Base-by-base conservation (phyloP, 805 yeast genomes). In the Candida vaughaniae region DNA sequence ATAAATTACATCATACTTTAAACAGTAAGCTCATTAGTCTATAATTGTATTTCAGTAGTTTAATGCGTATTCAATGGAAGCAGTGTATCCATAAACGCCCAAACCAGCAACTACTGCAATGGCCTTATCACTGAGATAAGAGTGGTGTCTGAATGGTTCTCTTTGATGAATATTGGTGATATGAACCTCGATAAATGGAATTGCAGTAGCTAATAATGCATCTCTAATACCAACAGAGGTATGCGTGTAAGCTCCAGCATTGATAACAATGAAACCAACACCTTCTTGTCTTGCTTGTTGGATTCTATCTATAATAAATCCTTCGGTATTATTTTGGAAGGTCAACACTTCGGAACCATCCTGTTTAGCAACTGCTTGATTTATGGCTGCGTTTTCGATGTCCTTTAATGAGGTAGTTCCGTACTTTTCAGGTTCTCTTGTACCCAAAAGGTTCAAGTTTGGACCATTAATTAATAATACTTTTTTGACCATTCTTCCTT, bases 191-290 rank as follows among this genome's bases (percentile, higher is more conserved):
- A 73, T 58, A 44, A 66, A 73, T 16, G 78, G 77, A 35, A 73
- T 71, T 16, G 66, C 68, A 4, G 73, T 73, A 28, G 71, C 73
- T 25, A 71, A 47, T 25, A 73, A 54, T 4, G 78, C 78, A 48
- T 73, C 78, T 39, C 78, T 63, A 9, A 73, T 59, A 1, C 73
- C 78, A 16, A 73, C 68, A 1, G 76, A 69, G 1, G 77, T 73
- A 43, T 73, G 78, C 2, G 77, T 73, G 47, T 69, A 72, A 7
- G 78, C 78, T 32, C 77, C 77, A 9, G 77, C 77, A 45, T 73
- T 73, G 33, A 73, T 71, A 25, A 73, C 61, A 29, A 73, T 67
- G 46, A 71, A 72, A 1, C 63, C 69, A 22, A 64, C 62, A 5
- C 67, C 69, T 25, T 72, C 68, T 14, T 41, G 41, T 45, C 60